Evolutionary conservation across 805 yeast genomes (phyloP), one percentile per base, ranked within the genome.

Genomic region (Debaryomyces tyrocola): DNA sequence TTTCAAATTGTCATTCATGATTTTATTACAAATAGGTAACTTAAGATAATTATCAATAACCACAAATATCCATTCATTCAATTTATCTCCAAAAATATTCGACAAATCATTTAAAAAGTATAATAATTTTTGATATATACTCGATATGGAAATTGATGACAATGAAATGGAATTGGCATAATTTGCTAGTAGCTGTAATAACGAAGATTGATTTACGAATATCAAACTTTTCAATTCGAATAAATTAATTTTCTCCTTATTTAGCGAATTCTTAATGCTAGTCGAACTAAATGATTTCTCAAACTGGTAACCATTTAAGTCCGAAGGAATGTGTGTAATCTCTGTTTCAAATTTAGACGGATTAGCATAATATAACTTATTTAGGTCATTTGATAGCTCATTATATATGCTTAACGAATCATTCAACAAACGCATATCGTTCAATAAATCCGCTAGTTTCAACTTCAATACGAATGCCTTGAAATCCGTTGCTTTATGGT

Each of bases 321-420:
- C 31, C 14, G 46, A 28, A 2, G 52, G 52, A 7, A 52, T 27
- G 14, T 43, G 21, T 3, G 41, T 34, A 9, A 27, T 28, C 8
- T 36, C 28, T 33, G 29, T 37, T 9, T 44, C 43, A 38, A 50
- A 44, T 31, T 34, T 37, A n/a, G 36, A 9, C 1, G 47, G 45
- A 24, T 33, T 11, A n/a, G 45, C 34, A 7, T 33, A 9, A 21
- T 33, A 33, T 29, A 48, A 15, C 6, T 38, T 14, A n/a, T 53
- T 50, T 41, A 65, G 40, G 14, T 60, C 62, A 1, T 54, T 47
- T 14, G 73, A 70, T 5, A 87, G 54, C 24, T 67, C 69, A 28
- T 78, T 76, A 51, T 81, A 84, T 18, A 77, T 73, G 3, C 60
- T 64, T 31, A 84, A 58, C 0, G 92, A 75, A 43, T 87, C 91